These are phyloP conservation scores for Typha latifolia DNA, from an alignment of 176 grass and related monocot species.

Conservation along the genomic window DNA sequence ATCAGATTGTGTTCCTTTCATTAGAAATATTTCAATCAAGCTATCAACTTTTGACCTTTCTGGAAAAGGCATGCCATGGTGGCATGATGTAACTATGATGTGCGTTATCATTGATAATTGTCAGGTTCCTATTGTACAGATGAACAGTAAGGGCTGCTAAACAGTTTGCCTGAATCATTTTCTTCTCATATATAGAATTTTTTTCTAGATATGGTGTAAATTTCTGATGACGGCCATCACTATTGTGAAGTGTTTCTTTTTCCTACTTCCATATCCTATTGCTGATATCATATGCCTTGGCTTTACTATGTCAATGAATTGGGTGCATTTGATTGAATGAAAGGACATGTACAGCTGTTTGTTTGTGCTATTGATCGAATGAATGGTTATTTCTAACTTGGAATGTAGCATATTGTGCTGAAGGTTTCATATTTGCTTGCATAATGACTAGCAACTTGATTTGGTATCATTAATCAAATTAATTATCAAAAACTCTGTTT, in stretches of 20 bases:
- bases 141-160: not conserved
- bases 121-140: not conserved
- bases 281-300: not conserved
- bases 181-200: not conserved
- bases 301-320: too few relatives aligned
- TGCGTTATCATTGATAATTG: not conserved
- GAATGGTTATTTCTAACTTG: too few relatives aligned
- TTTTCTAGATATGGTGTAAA: not conserved
- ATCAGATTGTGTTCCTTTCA: not conserved
- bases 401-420: too few relatives aligned
- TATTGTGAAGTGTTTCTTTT: not conserved
- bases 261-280: not conserved
- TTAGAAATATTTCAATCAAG: not conserved
- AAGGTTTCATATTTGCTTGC: too few relatives aligned
- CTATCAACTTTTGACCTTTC: not conserved
- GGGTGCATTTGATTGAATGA: too few relatives aligned
- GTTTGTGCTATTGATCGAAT: too few relatives aligned
- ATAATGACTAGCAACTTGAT: too few relatives aligned
- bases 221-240: not conserved
- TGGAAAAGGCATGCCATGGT: not conserved
- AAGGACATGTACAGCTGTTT: too few relatives aligned
- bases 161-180: not conserved
- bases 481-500: too few relatives aligned
- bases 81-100: not conserved
- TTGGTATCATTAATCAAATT: too few relatives aligned